phyloP scores from a whole-genome alignment of 2,329 filamentous ascomycete genomes.

The Cylindrodendrum hubeiense region DNA sequence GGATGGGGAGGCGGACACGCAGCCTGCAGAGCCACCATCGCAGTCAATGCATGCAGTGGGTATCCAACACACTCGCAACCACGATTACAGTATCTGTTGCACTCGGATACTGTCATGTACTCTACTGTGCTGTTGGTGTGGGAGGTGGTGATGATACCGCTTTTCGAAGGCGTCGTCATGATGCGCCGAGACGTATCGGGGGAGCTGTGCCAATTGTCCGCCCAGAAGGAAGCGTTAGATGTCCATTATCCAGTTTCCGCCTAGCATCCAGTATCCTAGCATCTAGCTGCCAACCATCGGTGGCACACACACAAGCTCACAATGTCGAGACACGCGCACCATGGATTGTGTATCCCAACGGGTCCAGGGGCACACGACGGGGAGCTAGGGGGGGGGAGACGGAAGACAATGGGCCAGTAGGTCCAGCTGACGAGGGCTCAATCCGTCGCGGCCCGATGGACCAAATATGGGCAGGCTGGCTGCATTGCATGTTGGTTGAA shows the following conservation, averaged over 20 bases:
- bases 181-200: slow-evolving; percentile 3
- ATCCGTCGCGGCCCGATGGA: slow-evolving; percentile 19
- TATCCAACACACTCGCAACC: not conserved
- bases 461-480: slow-evolving; percentile 7
- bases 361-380: not conserved
- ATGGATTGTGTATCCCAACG: not conserved
- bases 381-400: slow-evolving; percentile 3
- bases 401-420: not conserved
- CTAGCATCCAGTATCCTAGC: not conserved
- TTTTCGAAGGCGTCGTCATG: slow-evolving; percentile 1
- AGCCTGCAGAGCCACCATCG: not conserved
- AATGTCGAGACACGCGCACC: not conserved
- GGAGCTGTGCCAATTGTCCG: slow-evolving; percentile 12
- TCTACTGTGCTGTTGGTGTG: slow-evolving; percentile 9
- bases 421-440: slow-evolving; percentile 19
- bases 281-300: not conserved
- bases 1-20: not conserved
- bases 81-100: not conserved
- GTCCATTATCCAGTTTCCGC: not conserved
- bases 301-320: not conserved
- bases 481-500: slow-evolving; percentile 31
- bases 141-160: slow-evolving; percentile 15
- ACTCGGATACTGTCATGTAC: not conserved
- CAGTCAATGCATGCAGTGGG: not conserved
- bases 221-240: not conserved